Evolutionary conservation across 139 green algal species (phyloP).

Genomic region (Tetradesmus obliquus): DNA sequence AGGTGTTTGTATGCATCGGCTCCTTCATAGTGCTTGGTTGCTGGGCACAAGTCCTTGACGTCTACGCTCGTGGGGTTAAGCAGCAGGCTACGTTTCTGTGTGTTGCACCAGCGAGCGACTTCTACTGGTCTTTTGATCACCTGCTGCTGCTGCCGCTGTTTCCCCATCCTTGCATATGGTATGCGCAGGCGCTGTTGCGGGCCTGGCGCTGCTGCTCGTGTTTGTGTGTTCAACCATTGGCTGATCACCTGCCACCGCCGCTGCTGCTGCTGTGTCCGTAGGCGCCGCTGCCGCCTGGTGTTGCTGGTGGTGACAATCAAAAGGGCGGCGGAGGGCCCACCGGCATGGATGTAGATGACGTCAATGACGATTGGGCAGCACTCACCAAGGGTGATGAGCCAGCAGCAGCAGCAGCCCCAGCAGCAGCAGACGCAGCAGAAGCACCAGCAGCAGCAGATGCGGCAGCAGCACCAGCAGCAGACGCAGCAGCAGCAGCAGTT

Average conservation of each 20-base stretch:
- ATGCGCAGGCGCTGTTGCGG: no score
- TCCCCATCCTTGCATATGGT: no score
- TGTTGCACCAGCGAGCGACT: no score
- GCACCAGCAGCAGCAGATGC: not conserved
- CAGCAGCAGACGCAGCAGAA: not conserved
- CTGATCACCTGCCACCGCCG: not conserved
- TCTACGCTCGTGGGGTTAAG: no score
- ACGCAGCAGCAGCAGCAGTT: not conserved
- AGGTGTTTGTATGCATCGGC: not conserved
- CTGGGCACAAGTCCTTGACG: no score
- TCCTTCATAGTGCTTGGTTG: no score
- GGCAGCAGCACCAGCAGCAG: not conserved
- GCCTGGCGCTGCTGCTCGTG: no score
- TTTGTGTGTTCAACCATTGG: not conserved
- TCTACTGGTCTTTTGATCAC: no score
- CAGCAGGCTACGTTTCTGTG: no score
- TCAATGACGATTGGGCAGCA: constrained; percentile 21
- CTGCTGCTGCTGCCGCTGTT: no score
- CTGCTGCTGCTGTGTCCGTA: constrained; percentile 6
- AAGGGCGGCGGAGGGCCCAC: not conserved
- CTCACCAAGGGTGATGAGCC: not conserved
- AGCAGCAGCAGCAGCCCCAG: not conserved
- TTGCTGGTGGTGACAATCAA: not conserved
- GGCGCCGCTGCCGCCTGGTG: not conserved
- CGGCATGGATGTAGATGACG: constrained; percentile 24